phyloP scores from a whole-genome alignment of 768 basidiomycete genomes.

The Lactifluus volemus region DNA sequence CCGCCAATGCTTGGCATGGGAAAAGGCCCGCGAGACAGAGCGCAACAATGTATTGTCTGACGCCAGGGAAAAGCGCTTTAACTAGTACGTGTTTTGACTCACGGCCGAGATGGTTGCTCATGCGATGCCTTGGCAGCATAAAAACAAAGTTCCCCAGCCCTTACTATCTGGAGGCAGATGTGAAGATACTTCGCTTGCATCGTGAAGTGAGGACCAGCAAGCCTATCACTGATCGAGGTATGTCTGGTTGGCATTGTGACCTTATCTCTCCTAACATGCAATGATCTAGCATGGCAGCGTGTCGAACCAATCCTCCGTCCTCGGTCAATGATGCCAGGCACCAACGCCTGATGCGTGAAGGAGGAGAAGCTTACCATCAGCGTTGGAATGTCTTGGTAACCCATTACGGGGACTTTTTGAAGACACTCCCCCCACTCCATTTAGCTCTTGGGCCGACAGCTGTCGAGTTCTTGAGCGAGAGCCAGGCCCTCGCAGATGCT shows the following conservation, averaged over 20 bases:
- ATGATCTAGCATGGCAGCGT: constrained; percentile 5
- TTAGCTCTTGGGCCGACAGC: constrained; percentile 1
- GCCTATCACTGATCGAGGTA: constrained; percentile 14
- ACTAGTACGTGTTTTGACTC: constrained; percentile 1
- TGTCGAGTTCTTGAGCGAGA: background rate
- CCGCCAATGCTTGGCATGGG: constrained; percentile 3
- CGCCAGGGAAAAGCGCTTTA: constrained; percentile 7
- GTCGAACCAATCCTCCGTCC: constrained; percentile 1
- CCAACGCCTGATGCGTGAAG: background rate
- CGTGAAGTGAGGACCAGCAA: constrained; percentile 11
- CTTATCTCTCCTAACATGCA: background rate
- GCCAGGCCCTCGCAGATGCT: constrained; percentile 1
- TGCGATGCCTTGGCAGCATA: background rate
- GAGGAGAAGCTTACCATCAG: background rate
- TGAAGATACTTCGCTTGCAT: constrained; percentile 3
- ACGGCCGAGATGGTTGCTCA: background rate
- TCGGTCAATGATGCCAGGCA: background rate
- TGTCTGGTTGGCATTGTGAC: background rate
- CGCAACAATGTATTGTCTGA: constrained; percentile 4
- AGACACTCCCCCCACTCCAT: background rate
- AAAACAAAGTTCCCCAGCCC: background rate
- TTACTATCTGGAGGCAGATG: background rate
- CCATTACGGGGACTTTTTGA: background rate
- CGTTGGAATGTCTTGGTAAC: background rate
- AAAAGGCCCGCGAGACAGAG: background rate